Base-by-base conservation (phyloP, 1,139 yeast genomes). In the Spencermartinsiella ligniputridi region DNA sequence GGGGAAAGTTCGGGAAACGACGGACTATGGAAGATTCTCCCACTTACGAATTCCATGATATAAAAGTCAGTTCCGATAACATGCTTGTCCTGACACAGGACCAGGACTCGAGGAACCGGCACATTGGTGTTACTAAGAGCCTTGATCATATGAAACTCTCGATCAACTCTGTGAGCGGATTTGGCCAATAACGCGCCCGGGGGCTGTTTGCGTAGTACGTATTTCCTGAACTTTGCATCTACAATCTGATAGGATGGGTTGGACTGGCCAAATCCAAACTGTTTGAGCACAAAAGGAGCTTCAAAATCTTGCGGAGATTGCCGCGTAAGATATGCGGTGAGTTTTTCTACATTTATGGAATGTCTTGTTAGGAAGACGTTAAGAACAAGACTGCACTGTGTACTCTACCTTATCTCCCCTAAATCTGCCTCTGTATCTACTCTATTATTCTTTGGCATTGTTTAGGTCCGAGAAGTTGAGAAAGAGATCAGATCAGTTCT, bases 31-130 rank as follows among this genome's bases (percentile, higher is more conserved):
- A 81, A 77, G 49, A 75, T 78, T 20, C 77, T 68, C 2, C 86
- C 87, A 27, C 75, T 68, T 15, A 80, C 69, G 53, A 75, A 81
- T 54, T 79, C 78, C 85, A 81, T 81, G 41, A 63, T 53, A 56
- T 81, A 79, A 53, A 80, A 80, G 2, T 76, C 94, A 35, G 86
- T 83, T 57, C 89, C 96, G 3, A 81, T 80, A 32, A 87, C 78
- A 15, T 66, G 63, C 2, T 86, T 87, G 39, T 73, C 72, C 44
- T 72, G 72, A 47, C 83, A 81, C 24, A 87, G 63, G 2, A 86
- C 90, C 41, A 84, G 69, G 2, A 87, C 81, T 68, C 69, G 71
- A 0, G 86, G 83, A 37, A 83, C 79, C 15, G 83, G 82, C 0
- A 80, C 80, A 15, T 47, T 49, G 39, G 50, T 42, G 16, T 63